Evolutionary conservation across 768 basidiomycete species (phyloP), one percentile per base, ranked within the genome.

Genomic region (Suillus tomentosus): DNA sequence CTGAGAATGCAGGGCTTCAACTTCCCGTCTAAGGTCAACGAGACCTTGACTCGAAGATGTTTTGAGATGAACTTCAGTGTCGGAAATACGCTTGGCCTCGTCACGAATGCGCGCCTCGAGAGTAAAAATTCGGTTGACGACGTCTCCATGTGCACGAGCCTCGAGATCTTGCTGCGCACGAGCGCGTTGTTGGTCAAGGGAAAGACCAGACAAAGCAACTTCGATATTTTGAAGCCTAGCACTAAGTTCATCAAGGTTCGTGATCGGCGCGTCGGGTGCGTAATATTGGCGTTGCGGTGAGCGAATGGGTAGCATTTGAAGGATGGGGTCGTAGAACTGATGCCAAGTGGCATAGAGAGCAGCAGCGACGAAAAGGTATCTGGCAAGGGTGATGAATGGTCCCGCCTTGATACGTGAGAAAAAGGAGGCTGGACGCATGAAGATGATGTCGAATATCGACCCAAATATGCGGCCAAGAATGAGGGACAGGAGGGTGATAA

Each of bases 181-280:
- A 5, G 79, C 76, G 53, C 81, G 82, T 64, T 89, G 83, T 13
- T 79, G 75, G 56, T 90, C 87, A 15, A 78, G 67, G 5, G 87
- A 84, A 17, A 94, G 77, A 8, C 82, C 80, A 15, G 87, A 85
- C 15, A 92, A 77, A 1, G 82, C 86, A 31, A 76, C 80, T 73
- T 94, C 92, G 47, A 94, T 82, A 42, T 79, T 78, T 64, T 84
- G 82, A 14, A 94, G 74, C 10, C 91, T 85, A 8, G 80, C 78
- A 3, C 86, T 79, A 27, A 94, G 77, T 62, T 91, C 91, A 5
- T 83, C 82, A 22, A 92, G 77, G 72, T 91, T 84, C n/a, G 82
- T 80, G 1, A 86, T 84, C 1, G 90, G 90, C 10, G 79, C 72
- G 11, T 84, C 82, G 0, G 90, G 87, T 0, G 86, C 77, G 2